Conservation (phyloP, 257 asterid species). For the Solanum chiquidenum region DNA sequence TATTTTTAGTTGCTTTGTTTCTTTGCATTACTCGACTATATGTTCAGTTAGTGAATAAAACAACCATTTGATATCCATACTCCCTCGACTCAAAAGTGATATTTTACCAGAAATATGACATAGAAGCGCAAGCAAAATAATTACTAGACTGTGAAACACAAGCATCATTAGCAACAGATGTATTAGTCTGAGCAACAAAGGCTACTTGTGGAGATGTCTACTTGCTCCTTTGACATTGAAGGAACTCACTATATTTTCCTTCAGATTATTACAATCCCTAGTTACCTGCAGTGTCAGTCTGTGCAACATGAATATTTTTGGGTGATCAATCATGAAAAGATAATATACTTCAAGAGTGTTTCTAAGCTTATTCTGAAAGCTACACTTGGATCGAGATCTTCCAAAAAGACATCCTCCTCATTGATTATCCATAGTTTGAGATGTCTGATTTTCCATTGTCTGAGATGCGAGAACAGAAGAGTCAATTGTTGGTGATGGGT, state of each 20-base stretch:
- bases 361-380: not conserved
- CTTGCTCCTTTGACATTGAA: not conserved
- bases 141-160: not conserved
- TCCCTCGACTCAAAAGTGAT: not conserved
- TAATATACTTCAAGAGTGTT: not conserved
- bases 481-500: not conserved
- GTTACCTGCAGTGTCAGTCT: not conserved
- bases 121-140: not conserved
- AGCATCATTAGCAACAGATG: not conserved
- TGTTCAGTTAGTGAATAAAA: not conserved
- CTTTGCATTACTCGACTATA: not conserved
- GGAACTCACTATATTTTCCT: not conserved
- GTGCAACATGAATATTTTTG: not conserved
- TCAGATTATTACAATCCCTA: not conserved
- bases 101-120: not conserved
- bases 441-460: not conserved
- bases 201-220: not conserved
- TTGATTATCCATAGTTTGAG: not conserved
- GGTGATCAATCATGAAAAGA: not conserved
- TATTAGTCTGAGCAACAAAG: not conserved
- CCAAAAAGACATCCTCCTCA: not conserved
- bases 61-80: not conserved
- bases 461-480: not conserved
- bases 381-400: not conserved
- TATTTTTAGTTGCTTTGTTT: not conserved